A percentile compares a stretch with the other conserved stretches of the same genome.
Evolutionary conservation across 2,329 filamentous ascomycete species (phyloP).

Genomic region (Diaporthe sp.): DNA sequence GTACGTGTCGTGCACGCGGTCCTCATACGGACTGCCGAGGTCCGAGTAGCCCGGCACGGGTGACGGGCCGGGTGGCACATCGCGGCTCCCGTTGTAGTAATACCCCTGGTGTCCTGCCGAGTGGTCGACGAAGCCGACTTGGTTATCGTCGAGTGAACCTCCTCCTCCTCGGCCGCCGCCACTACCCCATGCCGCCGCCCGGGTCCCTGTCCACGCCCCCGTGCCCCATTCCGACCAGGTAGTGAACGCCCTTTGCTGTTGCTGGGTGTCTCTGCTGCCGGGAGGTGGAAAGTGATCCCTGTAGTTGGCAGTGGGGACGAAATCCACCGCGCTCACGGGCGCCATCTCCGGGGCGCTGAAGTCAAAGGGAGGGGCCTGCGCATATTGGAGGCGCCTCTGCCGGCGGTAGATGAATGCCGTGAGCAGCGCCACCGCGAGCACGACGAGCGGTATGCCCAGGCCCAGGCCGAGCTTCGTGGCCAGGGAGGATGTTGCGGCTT

Average conservation of each 20-base stretch:
- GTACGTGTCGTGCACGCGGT: neutral
- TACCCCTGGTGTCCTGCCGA: neutral
- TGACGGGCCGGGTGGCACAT: neutral
- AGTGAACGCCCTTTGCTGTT: neutral
- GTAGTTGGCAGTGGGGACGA: neutral
- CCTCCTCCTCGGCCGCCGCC: too few relatives aligned
- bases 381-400: constrained; percentile 15
- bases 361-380: constrained; percentile 11
- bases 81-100: neutral
- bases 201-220: neutral
- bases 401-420: constrained; percentile 32
- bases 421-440: constrained; percentile 9
- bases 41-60: neutral
- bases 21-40: constrained; percentile 12
- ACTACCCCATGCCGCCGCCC: neutral
- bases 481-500: constrained; percentile 1
- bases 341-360: constrained; percentile 29
- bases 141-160: neutral
- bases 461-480: constrained; percentile 35
- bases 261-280: neutral
- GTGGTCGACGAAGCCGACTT: neutral
- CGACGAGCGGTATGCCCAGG: constrained; percentile 34
- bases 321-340: constrained; percentile 17
- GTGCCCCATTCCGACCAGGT: constrained; percentile 18
- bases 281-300: neutral